Conservation (phyloP, 148 eudicot genomes). For the Spergularia bocconei region DNA sequence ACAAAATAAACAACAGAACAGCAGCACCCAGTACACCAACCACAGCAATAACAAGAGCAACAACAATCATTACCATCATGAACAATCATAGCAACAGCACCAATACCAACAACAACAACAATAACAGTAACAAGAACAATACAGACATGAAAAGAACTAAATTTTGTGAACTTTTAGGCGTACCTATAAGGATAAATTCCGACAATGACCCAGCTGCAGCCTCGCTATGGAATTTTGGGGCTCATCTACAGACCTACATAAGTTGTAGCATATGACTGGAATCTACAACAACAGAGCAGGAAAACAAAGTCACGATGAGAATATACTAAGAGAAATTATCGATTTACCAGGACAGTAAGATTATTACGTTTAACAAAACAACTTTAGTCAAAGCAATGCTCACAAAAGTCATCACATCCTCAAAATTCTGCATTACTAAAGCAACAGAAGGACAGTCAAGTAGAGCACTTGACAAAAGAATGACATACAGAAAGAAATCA, state of each 20-base stretch:
- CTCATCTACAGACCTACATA: conserved; percentile 62
- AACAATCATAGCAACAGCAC: no score
- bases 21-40: no score
- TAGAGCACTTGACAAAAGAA: neutral
- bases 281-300: conserved; percentile 34
- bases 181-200: conserved; percentile 83
- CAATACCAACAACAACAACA: no score
- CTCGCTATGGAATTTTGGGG: conserved; percentile 64
- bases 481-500: neutral
- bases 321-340: no score
- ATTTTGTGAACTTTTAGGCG: conserved; percentile 11
- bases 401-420: neutral
- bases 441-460: neutral
- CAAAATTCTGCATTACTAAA: neutral
- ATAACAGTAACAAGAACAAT: no score
- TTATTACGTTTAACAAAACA: no score
- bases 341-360: no score
- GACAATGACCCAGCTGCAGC: conserved; percentile 96
- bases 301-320: no score
- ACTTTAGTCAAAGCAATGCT: neutral
- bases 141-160: neutral
- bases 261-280: conserved; percentile 51
- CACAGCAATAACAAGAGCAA: no score
- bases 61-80: no score
- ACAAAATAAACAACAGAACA: no score